Conservation (phyloP, 371 early-diverging fungal species). For the Saksenaea vasiformis region DNA sequence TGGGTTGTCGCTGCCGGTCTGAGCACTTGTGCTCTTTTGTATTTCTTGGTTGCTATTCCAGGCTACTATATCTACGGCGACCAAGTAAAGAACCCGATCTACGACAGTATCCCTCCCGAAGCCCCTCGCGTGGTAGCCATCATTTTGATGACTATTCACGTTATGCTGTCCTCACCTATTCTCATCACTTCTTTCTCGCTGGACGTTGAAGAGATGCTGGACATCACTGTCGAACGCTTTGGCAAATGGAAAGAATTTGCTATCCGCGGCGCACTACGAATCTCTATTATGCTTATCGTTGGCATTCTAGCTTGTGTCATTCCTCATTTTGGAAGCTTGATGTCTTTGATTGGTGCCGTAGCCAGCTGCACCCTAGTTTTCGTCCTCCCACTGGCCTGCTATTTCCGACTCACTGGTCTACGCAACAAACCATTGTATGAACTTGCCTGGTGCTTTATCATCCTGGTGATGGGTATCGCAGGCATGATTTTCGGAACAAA, state of each 20-base stretch:
- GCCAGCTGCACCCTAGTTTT: constrained; percentile 79
- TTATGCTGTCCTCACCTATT: constrained; percentile 82
- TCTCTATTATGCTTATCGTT: constrained; percentile 48
- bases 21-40: constrained; percentile 71
- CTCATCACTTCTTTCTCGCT: constrained; percentile 79
- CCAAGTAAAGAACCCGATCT: constrained; percentile 69
- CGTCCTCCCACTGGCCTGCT: constrained; percentile 83
- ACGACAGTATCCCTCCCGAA: constrained; percentile 70
- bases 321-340: constrained; percentile 80
- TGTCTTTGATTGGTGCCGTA: constrained; percentile 83
- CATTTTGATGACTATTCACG: constrained; percentile 80
- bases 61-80: constrained; percentile 86
- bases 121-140: constrained; percentile 65
- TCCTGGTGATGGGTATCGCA: constrained; percentile 66
- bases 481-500: constrained; percentile 78
- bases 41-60: constrained; percentile 72
- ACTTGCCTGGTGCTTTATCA: constrained; percentile 56
- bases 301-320: constrained; percentile 69
- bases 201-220: constrained; percentile 66
- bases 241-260: constrained; percentile 54
- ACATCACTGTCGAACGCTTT: constrained; percentile 56
- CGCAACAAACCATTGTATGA: constrained; percentile 57
- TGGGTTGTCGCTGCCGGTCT: constrained; percentile 70
- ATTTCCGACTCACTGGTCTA: constrained; percentile 75
- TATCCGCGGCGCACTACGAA: constrained; percentile 60